Evolutionary conservation across 441 rosid species (phyloP), one percentile per base, ranked within the genome.

Genomic region (Cnidoscolus chayamansa): DNA sequence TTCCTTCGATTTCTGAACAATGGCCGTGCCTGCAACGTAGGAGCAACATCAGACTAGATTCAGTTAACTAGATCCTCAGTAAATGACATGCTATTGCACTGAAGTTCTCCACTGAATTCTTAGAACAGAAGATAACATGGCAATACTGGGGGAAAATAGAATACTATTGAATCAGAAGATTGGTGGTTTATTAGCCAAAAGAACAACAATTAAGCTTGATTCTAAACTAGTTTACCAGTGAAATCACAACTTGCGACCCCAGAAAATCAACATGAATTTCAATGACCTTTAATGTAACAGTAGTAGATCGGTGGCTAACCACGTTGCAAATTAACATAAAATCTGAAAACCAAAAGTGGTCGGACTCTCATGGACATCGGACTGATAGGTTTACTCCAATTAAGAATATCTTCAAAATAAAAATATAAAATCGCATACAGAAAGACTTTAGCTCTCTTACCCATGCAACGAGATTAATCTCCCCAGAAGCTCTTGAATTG

Each of bases 381-480:
- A 40, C 0, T 40, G 45, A 5, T 40, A 40, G 7, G 7, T 40
- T 35, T 40, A 40, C 45, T 40, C 45, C 45, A 40, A 40, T 40
- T 7, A 40, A 40, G 6, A 40, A 6, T 40, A 40, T 40, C 45
- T 25, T 6, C 47, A 10, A 56, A 59, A 61, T 16, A 58, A 68
- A 54, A 1, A 61, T 40, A 40, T 40, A 25, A 40, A 16, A 6
- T 7, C 0, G 63, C 37, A 31, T 10, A 58, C 9, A 60, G 57
- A 63, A 72, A 62, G 66, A 51, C 30, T 59, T 25, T 11, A 66
- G 67, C 40, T 12, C 4, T 56, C 88, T 90, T 82, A 94, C 99
- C 99, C 98, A 94, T 71, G 90, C 94, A 53, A 94, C 99, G 67
- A 94, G 73, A 80, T 92, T 92, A 76, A 89, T 97, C 74, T 92